Percentiles rank a stretch among this genome's conserved stretches.
Conservation (phyloP, 2,329 filamentous ascomycete species). For the Claviceps sp. region DNA sequence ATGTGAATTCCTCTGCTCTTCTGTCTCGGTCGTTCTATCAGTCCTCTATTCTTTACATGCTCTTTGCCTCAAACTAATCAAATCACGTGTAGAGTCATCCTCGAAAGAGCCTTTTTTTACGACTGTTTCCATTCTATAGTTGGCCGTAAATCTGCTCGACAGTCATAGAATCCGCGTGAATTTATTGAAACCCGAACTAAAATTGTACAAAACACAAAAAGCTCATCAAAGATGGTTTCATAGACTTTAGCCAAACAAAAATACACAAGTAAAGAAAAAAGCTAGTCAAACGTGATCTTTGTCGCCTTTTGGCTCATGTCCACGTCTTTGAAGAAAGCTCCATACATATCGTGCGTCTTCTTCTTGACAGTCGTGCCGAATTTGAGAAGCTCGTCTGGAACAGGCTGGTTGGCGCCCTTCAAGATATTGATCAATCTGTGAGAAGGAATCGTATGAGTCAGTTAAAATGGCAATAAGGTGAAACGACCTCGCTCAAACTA, state of each 20-base stretch:
- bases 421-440: constrained; percentile 80
- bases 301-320: constrained; percentile 72
- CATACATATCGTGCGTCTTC: constrained; percentile 92
- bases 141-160: constrained; percentile 18
- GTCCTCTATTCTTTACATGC: constrained; percentile 2
- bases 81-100: constrained; percentile 28
- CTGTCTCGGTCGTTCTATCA: constrained; percentile 2
- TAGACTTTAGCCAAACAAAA: background rate
- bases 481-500: background rate
- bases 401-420: constrained; percentile 78
- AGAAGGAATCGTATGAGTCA: background rate
- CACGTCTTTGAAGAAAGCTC: constrained; percentile 87
- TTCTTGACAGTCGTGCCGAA: constrained; percentile 98
- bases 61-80: constrained; percentile 13
- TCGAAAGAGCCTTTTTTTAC: constrained; percentile 40
- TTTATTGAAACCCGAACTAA: background rate
- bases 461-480: background rate
- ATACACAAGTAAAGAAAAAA: background rate
- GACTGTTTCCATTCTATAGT: constrained; percentile 34
- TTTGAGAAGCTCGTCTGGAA: constrained; percentile 83
- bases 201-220: constrained; percentile 2
- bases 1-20: constrained; percentile 23
- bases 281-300: constrained; percentile 78
- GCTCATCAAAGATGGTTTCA: background rate
- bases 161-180: constrained; percentile 9